Conservation (phyloP, 1,139 yeast species). For the Taphrina pruni region DNA sequence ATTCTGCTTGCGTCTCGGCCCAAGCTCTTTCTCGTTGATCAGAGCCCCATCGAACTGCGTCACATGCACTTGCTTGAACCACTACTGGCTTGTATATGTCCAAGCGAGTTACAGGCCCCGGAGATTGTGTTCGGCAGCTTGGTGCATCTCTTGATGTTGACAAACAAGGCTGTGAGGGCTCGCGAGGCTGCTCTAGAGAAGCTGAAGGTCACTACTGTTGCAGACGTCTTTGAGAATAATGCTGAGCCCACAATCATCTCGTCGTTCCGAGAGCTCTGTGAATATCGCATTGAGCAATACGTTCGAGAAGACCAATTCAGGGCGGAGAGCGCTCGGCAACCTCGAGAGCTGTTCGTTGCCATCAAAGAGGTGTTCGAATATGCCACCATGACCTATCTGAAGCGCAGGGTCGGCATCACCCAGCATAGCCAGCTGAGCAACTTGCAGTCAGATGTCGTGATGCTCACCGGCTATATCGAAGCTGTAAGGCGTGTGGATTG, state of each 20-base stretch:
- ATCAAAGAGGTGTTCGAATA: slow-evolving; percentile 16
- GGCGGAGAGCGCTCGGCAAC: neutral
- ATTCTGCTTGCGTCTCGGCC: slow-evolving; percentile 2
- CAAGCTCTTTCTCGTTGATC: neutral
- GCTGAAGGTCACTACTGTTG: neutral
- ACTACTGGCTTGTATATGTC: neutral
- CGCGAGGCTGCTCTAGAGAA: neutral
- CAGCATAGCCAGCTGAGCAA: slow-evolving; percentile 2
- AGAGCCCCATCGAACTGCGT: neutral
- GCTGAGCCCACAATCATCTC: neutral
- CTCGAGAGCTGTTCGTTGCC: neutral
- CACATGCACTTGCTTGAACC: slow-evolving; percentile 15
- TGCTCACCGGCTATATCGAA: neutral
- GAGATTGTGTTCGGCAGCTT: neutral
- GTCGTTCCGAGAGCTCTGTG: slow-evolving; percentile 10
- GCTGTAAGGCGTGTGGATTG: neutral
- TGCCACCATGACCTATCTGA: slow-evolving; percentile 8
- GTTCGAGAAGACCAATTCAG: neutral
- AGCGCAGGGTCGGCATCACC: neutral
- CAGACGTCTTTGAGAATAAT: neutral
- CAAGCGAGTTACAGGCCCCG: neutral
- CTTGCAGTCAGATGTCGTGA: neutral
- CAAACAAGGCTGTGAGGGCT: slow-evolving; percentile 12
- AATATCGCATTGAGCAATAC: slow-evolving; percentile 15
- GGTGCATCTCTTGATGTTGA: slow-evolving; percentile 16